Conservation (phyloP, 495 filamentous ascomycete genomes). For the Parachaetomium inaequale region DNA sequence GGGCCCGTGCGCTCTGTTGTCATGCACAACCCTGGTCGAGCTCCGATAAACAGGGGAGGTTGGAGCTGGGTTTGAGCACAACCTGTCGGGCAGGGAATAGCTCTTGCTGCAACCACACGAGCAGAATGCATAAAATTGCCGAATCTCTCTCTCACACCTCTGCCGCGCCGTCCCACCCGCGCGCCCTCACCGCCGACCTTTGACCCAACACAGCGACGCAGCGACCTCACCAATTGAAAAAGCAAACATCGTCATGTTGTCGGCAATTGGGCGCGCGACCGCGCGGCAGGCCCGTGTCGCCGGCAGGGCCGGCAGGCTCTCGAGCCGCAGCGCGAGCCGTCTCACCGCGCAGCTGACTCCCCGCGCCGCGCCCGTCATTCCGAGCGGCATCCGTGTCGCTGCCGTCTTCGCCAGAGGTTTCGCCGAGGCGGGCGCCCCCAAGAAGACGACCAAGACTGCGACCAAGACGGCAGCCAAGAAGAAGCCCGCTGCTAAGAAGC, state of each 20-base stretch:
- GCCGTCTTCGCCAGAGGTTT: conserved; percentile 27
- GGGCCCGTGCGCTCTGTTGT: conserved; percentile 9
- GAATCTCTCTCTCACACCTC: background rate
- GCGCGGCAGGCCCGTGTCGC: conserved; percentile 24
- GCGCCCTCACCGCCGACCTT: background rate
- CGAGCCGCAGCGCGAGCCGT: conserved; percentile 4
- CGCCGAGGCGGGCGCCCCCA: conserved; percentile 21
- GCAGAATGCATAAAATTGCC: conserved; percentile 9
- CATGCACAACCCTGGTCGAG: conserved; percentile 2
- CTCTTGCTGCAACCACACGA: conserved; percentile 1
- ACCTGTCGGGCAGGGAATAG: background rate
- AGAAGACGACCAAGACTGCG: conserved; percentile 11
- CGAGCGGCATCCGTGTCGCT: conserved; percentile 15
- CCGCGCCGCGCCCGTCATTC: conserved; percentile 7
- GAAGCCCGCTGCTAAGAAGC: conserved; percentile 17
- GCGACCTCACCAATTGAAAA: background rate
- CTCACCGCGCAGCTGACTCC: conserved; percentile 1
- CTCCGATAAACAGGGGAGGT: conserved; percentile 10
- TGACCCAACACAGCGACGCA: background rate
- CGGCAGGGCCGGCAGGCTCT: conserved; percentile 12
- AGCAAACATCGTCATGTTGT: conserved; percentile 25
- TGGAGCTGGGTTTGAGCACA: conserved; percentile 14
- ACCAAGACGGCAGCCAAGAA: background rate
- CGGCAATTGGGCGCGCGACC: conserved; percentile 28
- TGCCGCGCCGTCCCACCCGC: background rate